Base-by-base conservation (phyloP, 208 protist genomes). In the Wallacemonas sp. region DNA sequence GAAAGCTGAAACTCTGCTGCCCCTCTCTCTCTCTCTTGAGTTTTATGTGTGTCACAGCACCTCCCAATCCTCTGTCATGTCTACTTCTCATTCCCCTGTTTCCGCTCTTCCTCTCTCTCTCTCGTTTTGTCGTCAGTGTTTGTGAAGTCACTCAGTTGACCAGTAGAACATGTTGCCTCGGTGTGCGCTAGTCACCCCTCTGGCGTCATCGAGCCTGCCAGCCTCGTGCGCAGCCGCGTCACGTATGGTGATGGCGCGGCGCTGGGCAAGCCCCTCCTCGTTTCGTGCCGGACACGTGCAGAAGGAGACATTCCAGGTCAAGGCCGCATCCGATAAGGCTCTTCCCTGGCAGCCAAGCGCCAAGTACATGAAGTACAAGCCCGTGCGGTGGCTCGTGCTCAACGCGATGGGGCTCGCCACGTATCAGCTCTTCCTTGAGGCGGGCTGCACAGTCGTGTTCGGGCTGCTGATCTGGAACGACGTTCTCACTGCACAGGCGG, bases 351-450 rank as follows among this genome's bases (percentile, higher is more conserved):
- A 75, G 67, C 76, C 80, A 19, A 72, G 66, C 34, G 68, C 65
- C 9, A 44, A 54, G 21, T 79, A 64, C 36, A 80, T 81, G 82
- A 65, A 64, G 58, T 88, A 72, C 49, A 47, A 45, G 11, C 56
- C 70, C 19, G 62, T 88, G 8, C 64, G 66, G 28, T 93, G 75
- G 75, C 46, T 89, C 5, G 80, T 80, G 3, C 56, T 72, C 47
- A 88, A 93, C 53, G 70, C 86, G 8, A 67, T 88, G 68, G 38
- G 68, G 17, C 38, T 93, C 36, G 83, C 86, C 17, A 80, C 74
- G 19, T 89, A 86, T 44, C 86, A 93, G 64, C 76, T 93, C n/a
- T 39, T 69, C 17, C 66, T 93, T 24, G 80, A 93, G 72, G 62
- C 66, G 1, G 75, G 62, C 31, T 73, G 74, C 42, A 88, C 86